Percentiles rank a stretch among this genome's conserved stretches.
Evolutionary conservation across 495 filamentous ascomycete genomes (phyloP).

Genomic region (Hypoxylon perforatum): DNA sequence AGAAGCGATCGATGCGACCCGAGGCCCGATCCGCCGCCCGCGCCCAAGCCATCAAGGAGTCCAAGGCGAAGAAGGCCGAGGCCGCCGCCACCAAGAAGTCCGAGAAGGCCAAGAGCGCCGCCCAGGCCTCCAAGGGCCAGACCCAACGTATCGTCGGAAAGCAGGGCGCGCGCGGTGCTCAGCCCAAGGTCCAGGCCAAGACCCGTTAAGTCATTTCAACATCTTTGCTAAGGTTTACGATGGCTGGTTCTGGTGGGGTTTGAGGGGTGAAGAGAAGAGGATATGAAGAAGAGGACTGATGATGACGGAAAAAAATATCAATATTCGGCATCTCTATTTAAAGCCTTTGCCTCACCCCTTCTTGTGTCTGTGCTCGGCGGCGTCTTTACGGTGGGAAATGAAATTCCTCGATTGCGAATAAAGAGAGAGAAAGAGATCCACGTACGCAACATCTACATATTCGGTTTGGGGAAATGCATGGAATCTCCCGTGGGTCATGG

Average conservation of each 20-base stretch:
- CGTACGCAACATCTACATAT: slow-evolving; percentile 28
- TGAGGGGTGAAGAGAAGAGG: slow-evolving; percentile 25
- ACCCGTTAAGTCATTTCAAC: slow-evolving; percentile 72
- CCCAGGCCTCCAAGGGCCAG: slow-evolving; percentile 77
- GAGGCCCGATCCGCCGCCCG: slow-evolving; percentile 95
- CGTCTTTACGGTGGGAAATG: slow-evolving; percentile 49
- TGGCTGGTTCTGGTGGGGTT: too few relatives aligned
- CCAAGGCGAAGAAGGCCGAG: slow-evolving; percentile 96
- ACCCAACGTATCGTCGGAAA: slow-evolving; percentile 86
- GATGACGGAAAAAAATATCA: slow-evolving; percentile 24
- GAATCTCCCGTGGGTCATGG: slow-evolving; percentile 38
- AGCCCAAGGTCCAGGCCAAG: slow-evolving; percentile 85
- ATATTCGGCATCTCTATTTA: slow-evolving; percentile 20
- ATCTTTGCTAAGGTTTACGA: not conserved
- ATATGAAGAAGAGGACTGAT: slow-evolving; percentile 30
- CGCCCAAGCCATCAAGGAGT: slow-evolving; percentile 88
- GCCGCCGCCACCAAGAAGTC: slow-evolving; percentile 93
- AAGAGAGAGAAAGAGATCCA: slow-evolving; percentile 10
- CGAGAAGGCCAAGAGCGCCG: slow-evolving; percentile 97
- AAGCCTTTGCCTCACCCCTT: too few relatives aligned
- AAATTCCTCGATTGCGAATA: slow-evolving; percentile 44
- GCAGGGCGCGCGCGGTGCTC: slow-evolving; percentile 94
- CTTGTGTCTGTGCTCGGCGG: slow-evolving; percentile 42
- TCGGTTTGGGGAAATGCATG: slow-evolving; percentile 43
- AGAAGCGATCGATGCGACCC: slow-evolving; percentile 90